Base-by-base conservation (phyloP, 257 asterid species). In the Ehretia macrophylla region DNA sequence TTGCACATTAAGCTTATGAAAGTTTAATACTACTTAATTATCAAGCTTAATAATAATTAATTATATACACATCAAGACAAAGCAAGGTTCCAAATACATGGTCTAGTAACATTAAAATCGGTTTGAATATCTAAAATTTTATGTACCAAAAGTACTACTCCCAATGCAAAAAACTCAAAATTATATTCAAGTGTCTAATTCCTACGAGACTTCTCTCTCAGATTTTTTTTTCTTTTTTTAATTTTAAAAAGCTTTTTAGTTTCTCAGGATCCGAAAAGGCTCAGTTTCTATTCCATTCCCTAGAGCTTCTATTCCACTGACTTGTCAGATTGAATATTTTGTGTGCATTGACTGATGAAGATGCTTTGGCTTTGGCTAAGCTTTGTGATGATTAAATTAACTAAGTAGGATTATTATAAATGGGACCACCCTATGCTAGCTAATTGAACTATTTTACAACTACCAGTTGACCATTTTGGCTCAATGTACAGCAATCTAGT, bases 271-370 rank as follows among this genome's bases (percentile, higher is more conserved):
- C 96, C 94, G 44, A 87, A 83, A 85, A 81, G 35, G 79, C 84
- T 86, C 68, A 58, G 57, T 77, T 82, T 85, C 90, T 78, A 85
- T 90, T 90, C 97, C 95, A 87, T 90, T 87, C 97, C 81, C 67
- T 73, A 71, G 51, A 74, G 79, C 82, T 90, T 87, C 96, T 83
- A 87, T 90, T 85, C 97, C 84, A 87, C 96, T 87, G 95, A 87
- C 87, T 74, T 85, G 98, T 85, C 98, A 85, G 96, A 63, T 78
- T 76, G 61, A 69, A 71, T 69, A 70, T 37, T 39, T 48, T 23
- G 20, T 50, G 42, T 62, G 21, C 44, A 27, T 27, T 6, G 35
- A 27, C 35, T 27, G 60, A 39, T 18, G 14, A 35, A 70, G 67
- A 68, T 70, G 53, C 72, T 67, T 55, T 67, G 40, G 45, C 58